A percentile compares a stretch with the other conserved stretches of the same genome.
phyloP scores from a whole-genome alignment of 768 basidiomycete genomes.

The Collybia mongolica region DNA sequence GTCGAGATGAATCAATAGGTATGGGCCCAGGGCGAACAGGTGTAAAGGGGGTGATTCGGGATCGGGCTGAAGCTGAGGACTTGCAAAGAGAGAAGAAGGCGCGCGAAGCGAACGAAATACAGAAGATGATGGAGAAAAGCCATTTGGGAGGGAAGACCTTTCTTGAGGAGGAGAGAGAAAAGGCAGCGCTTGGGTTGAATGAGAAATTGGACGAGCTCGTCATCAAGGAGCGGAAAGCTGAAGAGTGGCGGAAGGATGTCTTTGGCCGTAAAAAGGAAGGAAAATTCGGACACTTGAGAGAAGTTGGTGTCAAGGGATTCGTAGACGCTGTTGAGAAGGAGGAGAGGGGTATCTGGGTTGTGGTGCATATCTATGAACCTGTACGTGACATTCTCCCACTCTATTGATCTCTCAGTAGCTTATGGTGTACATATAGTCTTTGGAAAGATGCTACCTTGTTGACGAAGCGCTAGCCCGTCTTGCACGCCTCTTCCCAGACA shows the following conservation, averaged over 20 bases:
- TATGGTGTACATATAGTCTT: constrained; percentile 42
- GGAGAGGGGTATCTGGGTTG: constrained; percentile 69
- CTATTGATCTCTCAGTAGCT: constrained; percentile 4
- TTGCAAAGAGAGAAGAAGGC: constrained; percentile 51
- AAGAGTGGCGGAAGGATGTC: constrained; percentile 35
- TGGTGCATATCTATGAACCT: constrained; percentile 83
- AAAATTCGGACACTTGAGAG: constrained; percentile 75
- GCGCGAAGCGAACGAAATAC: constrained; percentile 51
- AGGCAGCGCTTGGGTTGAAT: constrained; percentile 31
- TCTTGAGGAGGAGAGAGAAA: constrained; percentile 73
- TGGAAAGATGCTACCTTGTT: constrained; percentile 71
- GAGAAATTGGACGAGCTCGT: constrained; percentile 49
- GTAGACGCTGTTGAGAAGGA: constrained; percentile 75
- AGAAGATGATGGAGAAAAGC: constrained; percentile 60
- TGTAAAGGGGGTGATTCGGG: constrained; percentile 86
- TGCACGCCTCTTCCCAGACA: constrained; percentile 66
- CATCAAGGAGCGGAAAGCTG: constrained; percentile 38
- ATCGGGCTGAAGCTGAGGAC: constrained; percentile 66
- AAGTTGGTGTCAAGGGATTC: constrained; percentile 75
- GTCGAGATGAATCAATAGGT: constrained; percentile 62
- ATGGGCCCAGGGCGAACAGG: constrained; percentile 87
- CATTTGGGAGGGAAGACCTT: constrained; percentile 70
- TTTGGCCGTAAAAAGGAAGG: constrained; percentile 52
- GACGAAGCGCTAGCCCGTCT: constrained; percentile 68
- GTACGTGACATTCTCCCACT: constrained; percentile 39